Evolutionary conservation across 2,329 filamentous ascomycete species (phyloP).

Genomic region (Ceratocystiopsis minuta): DNA sequence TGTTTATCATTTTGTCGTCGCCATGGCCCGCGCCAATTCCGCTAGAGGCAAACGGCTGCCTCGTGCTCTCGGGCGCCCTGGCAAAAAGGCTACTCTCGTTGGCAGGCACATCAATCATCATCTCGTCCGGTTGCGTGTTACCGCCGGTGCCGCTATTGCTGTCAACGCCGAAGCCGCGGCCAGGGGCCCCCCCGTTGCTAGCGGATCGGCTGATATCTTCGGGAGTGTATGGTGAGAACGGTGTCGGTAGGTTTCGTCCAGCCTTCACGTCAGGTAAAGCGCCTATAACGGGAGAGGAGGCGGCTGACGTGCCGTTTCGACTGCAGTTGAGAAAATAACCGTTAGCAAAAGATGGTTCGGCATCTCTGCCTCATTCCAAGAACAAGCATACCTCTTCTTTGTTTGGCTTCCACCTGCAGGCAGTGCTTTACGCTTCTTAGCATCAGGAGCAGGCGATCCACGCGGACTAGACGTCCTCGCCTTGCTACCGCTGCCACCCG

Average conservation of each 20-base stretch:
- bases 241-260: background rate
- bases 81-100: no score
- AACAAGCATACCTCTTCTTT: conserved; percentile 52
- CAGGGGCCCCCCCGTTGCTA: background rate
- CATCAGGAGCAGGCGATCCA: conserved; percentile 50
- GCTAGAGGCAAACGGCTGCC: no score
- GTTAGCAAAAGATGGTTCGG: conserved; percentile 5
- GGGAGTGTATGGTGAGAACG: background rate
- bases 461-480: conserved; percentile 45
- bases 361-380: conserved; percentile 14
- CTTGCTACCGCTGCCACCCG: conserved; percentile 28
- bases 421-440: conserved; percentile 54
- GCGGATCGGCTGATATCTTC: background rate
- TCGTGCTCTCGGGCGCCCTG: no score
- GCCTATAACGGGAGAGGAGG: conserved; percentile 58
- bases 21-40: no score
- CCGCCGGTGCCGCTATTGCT: no score
- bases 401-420: conserved; percentile 47
- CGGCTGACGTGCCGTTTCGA: conserved; percentile 34
- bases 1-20: no score
- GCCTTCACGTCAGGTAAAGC: conserved; percentile 45
- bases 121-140: no score
- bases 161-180: no score
- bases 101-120: no score
- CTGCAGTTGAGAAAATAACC: conserved; percentile 8